Base-by-base conservation (phyloP, 371 early-diverging fungal genomes). In the Parasitella parasitica region DNA sequence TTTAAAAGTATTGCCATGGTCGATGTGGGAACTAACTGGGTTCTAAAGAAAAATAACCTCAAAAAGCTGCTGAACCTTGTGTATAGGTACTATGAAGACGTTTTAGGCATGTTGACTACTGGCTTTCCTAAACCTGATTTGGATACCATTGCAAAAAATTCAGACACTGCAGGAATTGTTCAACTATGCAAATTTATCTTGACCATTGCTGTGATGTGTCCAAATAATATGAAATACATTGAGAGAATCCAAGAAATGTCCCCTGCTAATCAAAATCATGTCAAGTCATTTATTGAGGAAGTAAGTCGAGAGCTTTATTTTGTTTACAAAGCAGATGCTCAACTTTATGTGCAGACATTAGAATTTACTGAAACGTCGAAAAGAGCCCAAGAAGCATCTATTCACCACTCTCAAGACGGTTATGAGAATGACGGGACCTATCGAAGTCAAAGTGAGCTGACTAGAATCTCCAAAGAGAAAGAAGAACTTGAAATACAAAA, bases 21-120 rank as follows among this genome's bases (percentile, higher is more conserved):
- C 12, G 94, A 93, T 49, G 80, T 88, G 26, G 90, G 91, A 43
- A 92, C 90, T 69, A 95, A 94, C 82, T 97, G 97, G 98, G 94
- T 96, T 1, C 75, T 93, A 30, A 91, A 89, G 67, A 89, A 92
- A 71, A 95, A 94, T 80, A 92, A 91, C 64, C 84, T 97, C 27
- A 94, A 96, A 72, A 91, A 89, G 64, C 81, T 96, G 20, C 83
- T 93, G 77, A 90, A 89, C 64, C 82, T 95, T 5, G 68, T 96
- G 9, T 86, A 86, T 6, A 81, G 88, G 16, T 96, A 94, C 77
- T 93, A 90, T 53, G 94, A 94, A 56, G 95, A 96, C 54, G 87
- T 91, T 3, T 83, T 95, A 13, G 83, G 82, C 37, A 72, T 82
- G 43, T 55, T 72, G 58, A 67, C 66, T 36, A 72, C 75, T 0